Conservation (phyloP, 179 eudicot species). For the Carnegiea gigantea region DNA sequence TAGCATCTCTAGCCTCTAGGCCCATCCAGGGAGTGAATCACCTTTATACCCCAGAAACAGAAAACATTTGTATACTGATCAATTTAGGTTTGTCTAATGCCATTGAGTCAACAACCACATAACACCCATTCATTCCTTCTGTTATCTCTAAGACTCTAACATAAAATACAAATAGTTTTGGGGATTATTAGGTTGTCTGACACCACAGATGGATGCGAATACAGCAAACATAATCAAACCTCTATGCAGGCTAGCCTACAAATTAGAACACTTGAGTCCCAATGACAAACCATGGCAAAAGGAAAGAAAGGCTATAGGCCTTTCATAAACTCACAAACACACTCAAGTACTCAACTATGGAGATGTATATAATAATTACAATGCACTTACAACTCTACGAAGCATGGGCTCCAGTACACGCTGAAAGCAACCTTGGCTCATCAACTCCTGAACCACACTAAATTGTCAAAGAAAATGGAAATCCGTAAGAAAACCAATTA, state of each 20-base stretch:
- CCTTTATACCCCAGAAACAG: no score
- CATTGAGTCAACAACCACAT: neutral
- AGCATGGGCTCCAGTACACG: constrained; percentile 66
- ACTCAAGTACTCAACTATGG: neutral
- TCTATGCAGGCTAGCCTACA: neutral
- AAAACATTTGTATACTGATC: neutral
- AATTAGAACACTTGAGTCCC: neutral
- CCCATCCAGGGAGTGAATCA: no score
- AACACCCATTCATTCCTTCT: neutral
- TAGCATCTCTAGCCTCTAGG: no score
- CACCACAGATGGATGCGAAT: neutral
- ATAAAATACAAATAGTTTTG: neutral
- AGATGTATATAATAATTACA: neutral
- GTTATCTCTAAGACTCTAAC: neutral
- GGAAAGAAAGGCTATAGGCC: neutral
- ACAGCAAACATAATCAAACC: constrained; percentile 7
- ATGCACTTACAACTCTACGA: constrained; percentile 80
- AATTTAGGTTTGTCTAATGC: neutral
- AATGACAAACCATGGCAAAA: neutral
- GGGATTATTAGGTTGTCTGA: no score
- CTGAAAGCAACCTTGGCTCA: constrained; percentile 54
- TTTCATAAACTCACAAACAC: neutral
- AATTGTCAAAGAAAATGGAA: constrained; percentile 15
- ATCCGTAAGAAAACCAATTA: constrained; percentile 3
- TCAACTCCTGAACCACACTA: constrained; percentile 76